Conservation (phyloP, 306 rosid species). For the Lathyrus tuberosus region DNA sequence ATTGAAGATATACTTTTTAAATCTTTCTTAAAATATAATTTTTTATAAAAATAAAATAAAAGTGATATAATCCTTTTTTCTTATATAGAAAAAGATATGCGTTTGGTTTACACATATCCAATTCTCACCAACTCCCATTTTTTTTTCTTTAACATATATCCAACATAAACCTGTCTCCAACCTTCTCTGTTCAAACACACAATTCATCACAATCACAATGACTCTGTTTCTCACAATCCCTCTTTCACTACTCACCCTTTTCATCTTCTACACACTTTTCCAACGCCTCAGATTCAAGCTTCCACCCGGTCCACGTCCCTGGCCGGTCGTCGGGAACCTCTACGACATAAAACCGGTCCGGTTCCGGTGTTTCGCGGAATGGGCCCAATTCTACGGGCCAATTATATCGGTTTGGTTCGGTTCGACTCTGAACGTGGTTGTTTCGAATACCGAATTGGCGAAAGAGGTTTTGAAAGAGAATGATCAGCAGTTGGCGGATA, state of each 20-base stretch:
- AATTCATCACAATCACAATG: conserved; percentile 2
- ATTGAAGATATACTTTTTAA: neutral
- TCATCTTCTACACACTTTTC: conserved; percentile 49
- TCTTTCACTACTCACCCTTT: conserved; percentile 37
- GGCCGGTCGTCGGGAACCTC: conserved; percentile 90
- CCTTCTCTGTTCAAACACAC: conserved; percentile 7
- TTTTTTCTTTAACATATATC: conserved; percentile 20
- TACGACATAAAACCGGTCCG: conserved; percentile 79
- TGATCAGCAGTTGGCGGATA: conserved; percentile 73
- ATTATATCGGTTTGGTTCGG: conserved; percentile 93
- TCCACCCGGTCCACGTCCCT: conserved; percentile 81
- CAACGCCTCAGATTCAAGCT: conserved; percentile 67
- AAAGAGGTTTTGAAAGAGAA: conserved; percentile 75
- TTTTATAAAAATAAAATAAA: neutral
- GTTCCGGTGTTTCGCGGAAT: conserved; percentile 81
- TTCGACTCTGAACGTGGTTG: conserved; percentile 68
- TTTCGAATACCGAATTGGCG: conserved; percentile 67
- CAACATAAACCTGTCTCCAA: conserved; percentile 29
- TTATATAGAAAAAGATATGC: neutral
- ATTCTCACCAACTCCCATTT: conserved; percentile 54
- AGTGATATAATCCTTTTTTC: neutral
- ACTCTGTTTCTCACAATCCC: conserved; percentile 35
- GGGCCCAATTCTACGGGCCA: conserved; percentile 80
- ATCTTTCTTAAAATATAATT: too few relatives aligned
- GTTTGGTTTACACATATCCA: conserved; percentile 11